Percentiles rank a stretch among this genome's conserved stretches.
These are phyloP conservation scores for Linum usitatissimum DNA, from an alignment of 345 rosid genomes.

Conservation along the genomic window DNA sequence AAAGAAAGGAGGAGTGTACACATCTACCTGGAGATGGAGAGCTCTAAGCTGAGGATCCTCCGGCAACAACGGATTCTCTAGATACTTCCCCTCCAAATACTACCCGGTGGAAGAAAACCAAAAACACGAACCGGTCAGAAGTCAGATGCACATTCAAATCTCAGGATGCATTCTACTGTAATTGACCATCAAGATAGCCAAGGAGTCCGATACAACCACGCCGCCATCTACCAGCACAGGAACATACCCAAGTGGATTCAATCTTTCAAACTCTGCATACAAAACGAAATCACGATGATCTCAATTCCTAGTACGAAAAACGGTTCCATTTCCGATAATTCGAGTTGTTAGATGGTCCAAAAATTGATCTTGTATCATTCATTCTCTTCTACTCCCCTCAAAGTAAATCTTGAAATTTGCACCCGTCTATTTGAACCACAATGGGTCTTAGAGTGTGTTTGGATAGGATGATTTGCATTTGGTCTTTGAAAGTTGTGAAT, in stretches of 20 bases:
- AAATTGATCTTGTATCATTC: too few relatives aligned
- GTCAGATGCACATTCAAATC: not conserved
- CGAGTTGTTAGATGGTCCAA: too few relatives aligned
- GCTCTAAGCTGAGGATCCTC: conserved; percentile 27
- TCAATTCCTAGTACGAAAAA: not conserved
- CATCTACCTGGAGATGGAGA: conserved; percentile 35
- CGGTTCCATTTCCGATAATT: too few relatives aligned
- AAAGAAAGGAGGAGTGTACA: too few relatives aligned
- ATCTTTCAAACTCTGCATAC: conserved; percentile 33
- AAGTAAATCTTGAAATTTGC: too few relatives aligned
- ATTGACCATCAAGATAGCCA: conserved; percentile 42
- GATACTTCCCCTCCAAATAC: conserved; percentile 49
- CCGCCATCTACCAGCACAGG: conserved; percentile 46
- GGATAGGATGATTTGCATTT: too few relatives aligned
- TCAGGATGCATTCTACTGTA: not conserved
- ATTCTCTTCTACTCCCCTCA: too few relatives aligned
- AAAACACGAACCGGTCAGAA: too few relatives aligned
- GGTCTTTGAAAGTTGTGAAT: too few relatives aligned
- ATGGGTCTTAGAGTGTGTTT: too few relatives aligned
- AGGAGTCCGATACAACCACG: conserved; percentile 40
- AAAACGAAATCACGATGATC: not conserved
- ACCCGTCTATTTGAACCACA: too few relatives aligned
- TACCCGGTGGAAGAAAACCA: conserved; percentile 2
- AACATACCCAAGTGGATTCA: conserved; percentile 38
- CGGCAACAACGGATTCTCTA: conserved; percentile 33